These are phyloP conservation scores for Mycosarcoma maydis DNA, from an alignment of 1,284 basidiomycete genomes.

Conservation along the genomic window DNA sequence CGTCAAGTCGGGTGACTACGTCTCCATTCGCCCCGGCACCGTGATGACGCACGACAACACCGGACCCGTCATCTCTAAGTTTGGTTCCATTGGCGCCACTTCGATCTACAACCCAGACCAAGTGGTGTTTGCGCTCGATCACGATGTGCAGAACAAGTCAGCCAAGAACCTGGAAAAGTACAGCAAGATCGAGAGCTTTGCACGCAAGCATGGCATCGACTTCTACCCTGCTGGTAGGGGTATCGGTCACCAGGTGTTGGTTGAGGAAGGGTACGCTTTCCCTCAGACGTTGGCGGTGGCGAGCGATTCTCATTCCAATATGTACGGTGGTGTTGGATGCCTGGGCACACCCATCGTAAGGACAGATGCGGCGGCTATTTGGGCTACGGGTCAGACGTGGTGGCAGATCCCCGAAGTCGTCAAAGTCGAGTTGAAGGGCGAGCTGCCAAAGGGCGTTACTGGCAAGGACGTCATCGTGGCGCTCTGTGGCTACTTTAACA, in stretches of 20 bases:
- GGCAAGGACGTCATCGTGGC: slow-evolving; percentile 99
- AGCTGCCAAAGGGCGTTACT: slow-evolving; percentile 85
- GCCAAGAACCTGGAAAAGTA: slow-evolving; percentile 95
- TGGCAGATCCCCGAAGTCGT: slow-evolving; percentile 99
- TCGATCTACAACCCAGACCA: slow-evolving; percentile 83
- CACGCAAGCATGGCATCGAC: slow-evolving; percentile 84
- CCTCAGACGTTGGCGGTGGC: slow-evolving; percentile 73
- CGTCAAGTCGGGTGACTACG: slow-evolving; percentile 96
- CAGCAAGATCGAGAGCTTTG: slow-evolving; percentile 89
- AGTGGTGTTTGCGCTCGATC: slow-evolving; percentile 95
- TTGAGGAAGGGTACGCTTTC: slow-evolving; percentile 66
- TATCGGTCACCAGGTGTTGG: slow-evolving; percentile 75
- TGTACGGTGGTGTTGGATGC: slow-evolving; percentile 98
- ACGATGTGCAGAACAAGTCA: slow-evolving; percentile 97
- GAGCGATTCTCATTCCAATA: slow-evolving; percentile 96
- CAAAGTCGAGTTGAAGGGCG: slow-evolving; percentile 88
- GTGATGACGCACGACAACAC: slow-evolving; percentile 85
- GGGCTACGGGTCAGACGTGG: slow-evolving; percentile 99
- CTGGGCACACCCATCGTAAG: slow-evolving; percentile 90
- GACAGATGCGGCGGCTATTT: slow-evolving; percentile 87
- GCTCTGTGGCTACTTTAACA: slow-evolving; percentile 93
- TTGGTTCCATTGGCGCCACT: slow-evolving; percentile 92
- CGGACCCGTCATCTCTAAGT: slow-evolving; percentile 90
- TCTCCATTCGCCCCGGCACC: slow-evolving; percentile 96
- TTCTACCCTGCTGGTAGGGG: slow-evolving; percentile 97